Percentiles rank a stretch among this genome's conserved stretches.
phyloP scores from a whole-genome alignment of 352 stramenopile species.

The Phytopythium aichiense region DNA sequence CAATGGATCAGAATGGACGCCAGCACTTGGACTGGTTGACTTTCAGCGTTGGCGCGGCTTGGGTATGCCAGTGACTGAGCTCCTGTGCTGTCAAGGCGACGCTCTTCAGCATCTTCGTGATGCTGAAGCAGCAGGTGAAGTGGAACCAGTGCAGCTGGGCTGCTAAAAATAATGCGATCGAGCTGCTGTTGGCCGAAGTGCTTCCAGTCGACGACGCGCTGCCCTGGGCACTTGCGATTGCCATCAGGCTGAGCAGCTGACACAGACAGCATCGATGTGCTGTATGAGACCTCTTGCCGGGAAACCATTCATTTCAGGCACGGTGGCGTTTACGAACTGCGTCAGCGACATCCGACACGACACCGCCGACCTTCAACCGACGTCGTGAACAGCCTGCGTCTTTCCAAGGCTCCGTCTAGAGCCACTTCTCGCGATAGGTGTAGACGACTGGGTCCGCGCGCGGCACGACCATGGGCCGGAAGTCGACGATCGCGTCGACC shows the following conservation, averaged over 20 bases:
- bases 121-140: no score
- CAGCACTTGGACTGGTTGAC: background rate
- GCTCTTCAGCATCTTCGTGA: no score
- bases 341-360: background rate
- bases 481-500: slow-evolving; percentile 67
- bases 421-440: slow-evolving; percentile 28
- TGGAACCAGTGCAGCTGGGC: no score
- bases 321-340: background rate
- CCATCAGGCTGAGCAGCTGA: no score
- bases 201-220: no score
- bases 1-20: background rate
- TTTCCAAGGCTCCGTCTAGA: slow-evolving; percentile 12
- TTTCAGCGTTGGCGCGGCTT: background rate
- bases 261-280: no score
- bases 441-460: slow-evolving; percentile 26
- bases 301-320: background rate
- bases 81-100: no score
- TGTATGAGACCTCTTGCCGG: no score
- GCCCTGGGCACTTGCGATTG: no score
- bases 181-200: no score
- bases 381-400: background rate
- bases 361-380: background rate
- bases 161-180: no score
- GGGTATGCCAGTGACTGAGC: no score
- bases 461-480: slow-evolving; percentile 25